These are phyloP conservation scores for Eurotiales sp. DNA, from an alignment of 2,329 filamentous ascomycete genomes.

Conservation along the genomic window DNA sequence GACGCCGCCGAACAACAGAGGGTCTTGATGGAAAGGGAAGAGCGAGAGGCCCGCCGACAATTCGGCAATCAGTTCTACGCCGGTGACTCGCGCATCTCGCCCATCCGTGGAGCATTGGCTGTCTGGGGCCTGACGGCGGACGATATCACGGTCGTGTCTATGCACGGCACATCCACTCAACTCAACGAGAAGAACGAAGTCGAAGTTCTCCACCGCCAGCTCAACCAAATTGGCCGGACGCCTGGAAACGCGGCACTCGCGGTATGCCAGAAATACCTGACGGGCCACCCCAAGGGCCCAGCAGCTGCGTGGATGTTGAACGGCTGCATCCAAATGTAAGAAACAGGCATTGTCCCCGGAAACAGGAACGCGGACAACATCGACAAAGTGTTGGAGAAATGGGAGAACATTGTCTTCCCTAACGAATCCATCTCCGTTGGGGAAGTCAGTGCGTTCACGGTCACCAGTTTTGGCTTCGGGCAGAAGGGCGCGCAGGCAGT, in stretches of 20 bases:
- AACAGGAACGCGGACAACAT: constrained; percentile 99
- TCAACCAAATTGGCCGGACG: constrained; percentile 86
- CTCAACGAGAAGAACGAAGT: constrained; percentile 99
- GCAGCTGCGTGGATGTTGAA: constrained; percentile 99
- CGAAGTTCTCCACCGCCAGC: constrained; percentile 93
- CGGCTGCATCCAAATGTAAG: constrained; percentile 90
- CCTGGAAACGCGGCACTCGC: constrained; percentile 94
- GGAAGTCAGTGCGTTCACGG: constrained; percentile 95
- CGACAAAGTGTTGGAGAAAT: constrained; percentile 92
- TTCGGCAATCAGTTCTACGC: constrained; percentile 99
- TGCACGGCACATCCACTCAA: constrained; percentile 97
- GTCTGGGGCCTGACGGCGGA: constrained; percentile 98
- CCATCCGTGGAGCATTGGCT: constrained; percentile 88
- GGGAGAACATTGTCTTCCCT: constrained; percentile 95
- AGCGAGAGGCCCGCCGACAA: not conserved
- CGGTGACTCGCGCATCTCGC: constrained; percentile 85
- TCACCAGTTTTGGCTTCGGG: constrained; percentile 98
- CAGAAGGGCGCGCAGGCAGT: constrained; percentile 98
- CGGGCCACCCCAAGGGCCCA: constrained; percentile 97
- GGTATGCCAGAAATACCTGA: constrained; percentile 76
- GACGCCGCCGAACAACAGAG: constrained; percentile 60
- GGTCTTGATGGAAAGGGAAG: not conserved
- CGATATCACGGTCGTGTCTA: constrained; percentile 88
- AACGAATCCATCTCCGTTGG: constrained; percentile 94
- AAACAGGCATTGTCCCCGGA: constrained; percentile 87